Evolutionary conservation across 371 early-diverging fungal genomes (phyloP).

Genomic region (Circinella minor): DNA sequence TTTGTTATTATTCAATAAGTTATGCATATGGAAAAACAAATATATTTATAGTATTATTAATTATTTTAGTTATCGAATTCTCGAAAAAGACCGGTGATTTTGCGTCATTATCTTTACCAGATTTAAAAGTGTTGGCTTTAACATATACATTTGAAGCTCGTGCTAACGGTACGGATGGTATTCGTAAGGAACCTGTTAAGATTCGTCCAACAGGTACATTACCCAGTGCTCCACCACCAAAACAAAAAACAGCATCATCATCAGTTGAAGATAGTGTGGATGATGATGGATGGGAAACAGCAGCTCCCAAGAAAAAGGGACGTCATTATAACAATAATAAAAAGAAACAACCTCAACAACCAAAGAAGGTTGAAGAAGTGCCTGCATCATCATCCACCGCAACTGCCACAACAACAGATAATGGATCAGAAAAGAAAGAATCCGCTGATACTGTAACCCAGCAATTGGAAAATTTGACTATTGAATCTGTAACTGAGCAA

Average conservation of each 20-base stretch:
- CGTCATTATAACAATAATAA: constrained; percentile 15
- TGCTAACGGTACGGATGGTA: constrained; percentile 63
- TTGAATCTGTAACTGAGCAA: constrained; percentile 8
- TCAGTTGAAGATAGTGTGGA: constrained; percentile 29
- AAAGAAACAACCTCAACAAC: constrained; percentile 14
- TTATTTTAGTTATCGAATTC: constrained; percentile 71
- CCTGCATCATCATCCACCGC: background rate
- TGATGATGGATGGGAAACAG: constrained; percentile 60
- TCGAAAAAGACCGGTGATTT: constrained; percentile 95
- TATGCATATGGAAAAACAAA: too few relatives aligned
- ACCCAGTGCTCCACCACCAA: constrained; percentile 50
- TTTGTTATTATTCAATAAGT: too few relatives aligned
- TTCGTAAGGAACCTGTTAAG: constrained; percentile 66
- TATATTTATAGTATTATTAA: too few relatives aligned
- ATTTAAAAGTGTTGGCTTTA: constrained; percentile 90
- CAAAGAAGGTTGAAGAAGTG: constrained; percentile 26
- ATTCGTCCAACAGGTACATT: constrained; percentile 43
- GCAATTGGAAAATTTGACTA: constrained; percentile 10
- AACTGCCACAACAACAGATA: background rate
- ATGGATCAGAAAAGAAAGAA: background rate
- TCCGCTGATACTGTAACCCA: constrained; percentile 15
- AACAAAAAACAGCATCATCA: constrained; percentile 8
- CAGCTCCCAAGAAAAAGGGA: constrained; percentile 34
- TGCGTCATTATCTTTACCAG: constrained; percentile 79
- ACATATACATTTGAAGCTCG: constrained; percentile 86